Base-by-base conservation (phyloP, 2,329 filamentous ascomycete species). In the Zelopaecilomyces penicillatus region DNA sequence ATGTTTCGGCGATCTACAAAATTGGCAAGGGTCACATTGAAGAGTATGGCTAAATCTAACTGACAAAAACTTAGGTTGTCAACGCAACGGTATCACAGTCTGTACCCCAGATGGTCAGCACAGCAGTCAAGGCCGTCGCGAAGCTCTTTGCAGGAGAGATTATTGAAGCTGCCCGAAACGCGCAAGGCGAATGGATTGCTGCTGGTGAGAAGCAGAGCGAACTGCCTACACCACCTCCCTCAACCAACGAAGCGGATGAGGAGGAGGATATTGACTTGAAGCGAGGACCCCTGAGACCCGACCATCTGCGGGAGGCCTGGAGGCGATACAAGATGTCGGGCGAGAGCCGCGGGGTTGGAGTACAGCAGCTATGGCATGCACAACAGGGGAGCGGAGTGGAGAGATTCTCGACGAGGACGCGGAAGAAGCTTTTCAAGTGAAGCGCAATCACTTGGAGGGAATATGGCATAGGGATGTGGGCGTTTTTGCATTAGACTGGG, bases 61-160 rank as follows among this genome's bases (percentile, higher is more conserved):
- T 34, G 32, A 30, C 30, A n/a, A n/a, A 6, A 11, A 35, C 41
- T 4, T 48, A 82, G 75, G 77, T 90, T 49, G 82, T 88, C 59
- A 91, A 90, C 57, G 83, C 85, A 47, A 87, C 85, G 2, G 82
- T 89, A 6, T 87, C 83, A 0, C 86, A 90, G 60, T 88, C 83
- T 2, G 85, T 87, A 0, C 83, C 84, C 0, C 73, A 77, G 19
- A 83, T 78, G 54, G 83, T 89, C 41, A 82, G 86, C 49, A 80
- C 84, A 26, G 82, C 83, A n/a, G 83, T 90, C 57, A 82, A 81
- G 40, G 80, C 82, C 0, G 84, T 87, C 19, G 80, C 83, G 39
- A 91, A 91, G 64, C 73, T 87, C 49, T 89, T 87, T 59, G 76
- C 85, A 4, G 85, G 84, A 42, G 82, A 88, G 50, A 72, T 91